Evolutionary conservation across 306 rosid genomes (phyloP), one percentile per base, ranked within the genome.

Genomic region (Echinosophora koreensis): DNA sequence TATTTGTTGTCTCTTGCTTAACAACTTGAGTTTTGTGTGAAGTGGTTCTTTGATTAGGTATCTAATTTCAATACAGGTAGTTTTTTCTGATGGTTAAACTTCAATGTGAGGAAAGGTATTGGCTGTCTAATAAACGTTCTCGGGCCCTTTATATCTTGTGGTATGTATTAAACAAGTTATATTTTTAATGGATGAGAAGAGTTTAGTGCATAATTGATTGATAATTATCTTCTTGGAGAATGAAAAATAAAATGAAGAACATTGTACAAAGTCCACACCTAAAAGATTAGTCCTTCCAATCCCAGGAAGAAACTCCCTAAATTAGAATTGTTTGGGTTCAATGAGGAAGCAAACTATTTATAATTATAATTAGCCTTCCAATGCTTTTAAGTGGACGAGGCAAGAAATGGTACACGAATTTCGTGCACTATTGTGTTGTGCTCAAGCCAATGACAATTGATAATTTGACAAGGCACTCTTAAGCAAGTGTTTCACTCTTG

Each of bases 1-100:
- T 69, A 64, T 64, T 46, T 66, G 18, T 10, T 22, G 30, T 15
- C 18, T 18, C 27, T 66, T 66, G 39, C 39, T 66, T 42, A 44
- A 22, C 10, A 22, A 4, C 54, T 41, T 32, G 42, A 32, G 42
- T 60, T 60, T 59, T 66, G 8, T 17, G 11, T 39, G 52, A 65
- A 66, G 30, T 42, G 38, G 54, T 42, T 42, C 55, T 44, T 11
- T 66, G 38, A 28, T 22, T 22, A 22, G 22, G 22, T 22, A 22
- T 22, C 22, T 22, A 22, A 22, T 56, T 56, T 18, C 14, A 18
- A 14, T 18, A 3, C 0, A 3, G 22, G 13, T 18, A 56, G 34
- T 17, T 56, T 56, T 56, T 56, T 34, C 3, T 56, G 27, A 56
- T 18, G 32, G 17, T 54, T 17, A 54, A 17, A 54, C 27, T 56